These are phyloP conservation scores for Hypoxylon lenormandii DNA, from an alignment of 495 filamentous ascomycete species.

Conservation along the genomic window DNA sequence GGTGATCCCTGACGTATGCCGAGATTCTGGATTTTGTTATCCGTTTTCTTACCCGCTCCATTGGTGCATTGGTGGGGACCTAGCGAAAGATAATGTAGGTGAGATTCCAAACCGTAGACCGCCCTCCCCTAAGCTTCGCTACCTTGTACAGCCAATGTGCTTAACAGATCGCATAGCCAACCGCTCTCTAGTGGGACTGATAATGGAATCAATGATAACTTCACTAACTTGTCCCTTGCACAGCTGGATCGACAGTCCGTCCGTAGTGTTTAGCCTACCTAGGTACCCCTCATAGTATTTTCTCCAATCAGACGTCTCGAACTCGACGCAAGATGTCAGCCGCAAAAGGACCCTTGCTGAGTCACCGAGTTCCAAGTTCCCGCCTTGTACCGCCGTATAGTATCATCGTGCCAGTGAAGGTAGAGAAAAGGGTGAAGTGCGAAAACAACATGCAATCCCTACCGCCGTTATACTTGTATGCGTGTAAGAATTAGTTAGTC, in stretches of 20 bases:
- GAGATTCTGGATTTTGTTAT: constrained; percentile 12
- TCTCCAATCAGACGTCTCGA: constrained; percentile 2
- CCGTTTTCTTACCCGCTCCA: constrained; percentile 4
- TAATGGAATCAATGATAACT: too few species aligned
- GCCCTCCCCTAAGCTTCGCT: not conserved
- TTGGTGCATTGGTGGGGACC: constrained; percentile 28
- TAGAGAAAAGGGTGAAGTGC: not conserved
- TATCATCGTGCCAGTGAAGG: constrained; percentile 2
- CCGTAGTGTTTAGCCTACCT: not conserved
- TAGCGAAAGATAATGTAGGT: not conserved
- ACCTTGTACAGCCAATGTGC: not conserved
- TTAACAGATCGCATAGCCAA: too few species aligned
- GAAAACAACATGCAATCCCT: not conserved
- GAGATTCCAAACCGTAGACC: constrained; percentile 7
- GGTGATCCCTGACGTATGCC: constrained; percentile 30
- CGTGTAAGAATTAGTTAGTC: not conserved
- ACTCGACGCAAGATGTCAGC: constrained; percentile 5
- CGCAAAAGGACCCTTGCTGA: constrained; percentile 14
- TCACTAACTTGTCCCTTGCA: not conserved
- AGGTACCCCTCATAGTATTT: constrained; percentile 1
- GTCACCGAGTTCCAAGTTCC: not conserved
- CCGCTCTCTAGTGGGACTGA: not conserved
- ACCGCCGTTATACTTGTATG: not conserved
- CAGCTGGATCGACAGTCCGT: not conserved
- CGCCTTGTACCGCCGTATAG: constrained; percentile 6